phyloP scores from a whole-genome alignment of 495 filamentous ascomycete genomes.

The Annulohypoxylon nitens region DNA sequence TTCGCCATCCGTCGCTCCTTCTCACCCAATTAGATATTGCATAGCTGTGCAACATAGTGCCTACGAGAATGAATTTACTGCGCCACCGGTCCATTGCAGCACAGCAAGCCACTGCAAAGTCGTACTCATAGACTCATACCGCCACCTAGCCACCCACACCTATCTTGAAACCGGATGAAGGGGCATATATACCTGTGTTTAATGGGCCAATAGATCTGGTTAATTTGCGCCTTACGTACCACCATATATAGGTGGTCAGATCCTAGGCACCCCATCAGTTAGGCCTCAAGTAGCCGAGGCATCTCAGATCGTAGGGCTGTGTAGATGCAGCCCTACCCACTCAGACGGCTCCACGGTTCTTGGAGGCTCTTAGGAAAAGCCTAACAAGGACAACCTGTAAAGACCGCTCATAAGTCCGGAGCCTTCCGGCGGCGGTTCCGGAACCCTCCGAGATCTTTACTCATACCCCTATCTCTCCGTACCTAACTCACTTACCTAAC shows the following conservation, averaged over 20 bases:
- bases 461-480: background rate
- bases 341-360: background rate
- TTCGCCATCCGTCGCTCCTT: background rate
- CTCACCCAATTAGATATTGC: background rate
- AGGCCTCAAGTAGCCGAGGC: background rate
- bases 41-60: background rate
- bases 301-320: slow-evolving; percentile 4
- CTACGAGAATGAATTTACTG: background rate
- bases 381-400: background rate
- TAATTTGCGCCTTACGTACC: too few species aligned
- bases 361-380: background rate
- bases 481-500: background rate
- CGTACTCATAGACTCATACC: background rate
- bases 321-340: slow-evolving; percentile 7
- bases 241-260: too few species aligned
- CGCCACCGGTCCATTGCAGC: background rate
- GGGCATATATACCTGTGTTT: too few species aligned
- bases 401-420: background rate
- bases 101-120: slow-evolving; percentile 1
- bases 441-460: background rate
- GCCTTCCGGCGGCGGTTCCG: background rate
- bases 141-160: too few species aligned
- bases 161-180: too few species aligned
- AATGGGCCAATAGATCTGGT: too few species aligned
- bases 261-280: too few species aligned